Conservation (phyloP, 169 alveolate genomes). For the Miamiensis avidus region DNA sequence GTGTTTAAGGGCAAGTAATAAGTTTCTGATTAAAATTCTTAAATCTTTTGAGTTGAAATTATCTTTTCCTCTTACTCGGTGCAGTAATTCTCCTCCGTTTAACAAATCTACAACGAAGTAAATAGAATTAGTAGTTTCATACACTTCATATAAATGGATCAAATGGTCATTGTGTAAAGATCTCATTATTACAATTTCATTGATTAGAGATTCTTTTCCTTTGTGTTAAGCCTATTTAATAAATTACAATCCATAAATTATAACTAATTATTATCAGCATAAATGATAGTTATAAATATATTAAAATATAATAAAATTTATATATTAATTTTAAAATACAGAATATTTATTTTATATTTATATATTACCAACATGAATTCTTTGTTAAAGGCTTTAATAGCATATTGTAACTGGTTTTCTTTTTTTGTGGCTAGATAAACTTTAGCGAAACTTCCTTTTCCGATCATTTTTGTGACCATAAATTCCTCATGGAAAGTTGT, state of each 20-base stretch:
- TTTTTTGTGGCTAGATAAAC: slow-evolving; percentile 50
- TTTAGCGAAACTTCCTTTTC: slow-evolving; percentile 50
- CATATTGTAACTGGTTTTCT: slow-evolving; percentile 31
- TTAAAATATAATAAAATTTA: too few species aligned
- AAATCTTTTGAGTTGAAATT: slow-evolving; percentile 49
- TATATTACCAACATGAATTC: slow-evolving; percentile 33
- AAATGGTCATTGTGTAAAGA: slow-evolving; percentile 48
- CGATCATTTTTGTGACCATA: slow-evolving; percentile 45
- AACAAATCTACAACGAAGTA: slow-evolving; percentile 74
- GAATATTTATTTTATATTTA: too few species aligned
- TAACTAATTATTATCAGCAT: too few species aligned
- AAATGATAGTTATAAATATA: neutral
- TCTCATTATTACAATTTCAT: slow-evolving; percentile 44
- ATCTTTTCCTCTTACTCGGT: slow-evolving; percentile 68
- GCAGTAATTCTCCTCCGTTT: slow-evolving; percentile 74
- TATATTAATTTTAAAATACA: too few species aligned
- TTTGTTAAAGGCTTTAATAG: slow-evolving; percentile 48
- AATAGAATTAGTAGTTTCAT: slow-evolving; percentile 77
- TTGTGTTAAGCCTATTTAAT: slow-evolving; percentile 32
- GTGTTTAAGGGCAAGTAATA: slow-evolving; percentile 60
- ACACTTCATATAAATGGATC: slow-evolving; percentile 70
- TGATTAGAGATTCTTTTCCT: slow-evolving; percentile 37
- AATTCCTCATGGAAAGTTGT: slow-evolving; percentile 44
- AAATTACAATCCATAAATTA: neutral
- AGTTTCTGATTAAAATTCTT: slow-evolving; percentile 50